These are phyloP conservation scores for Alternaria brassicae DNA, from an alignment of 2,329 filamentous ascomycete genomes.

Conservation along the genomic window DNA sequence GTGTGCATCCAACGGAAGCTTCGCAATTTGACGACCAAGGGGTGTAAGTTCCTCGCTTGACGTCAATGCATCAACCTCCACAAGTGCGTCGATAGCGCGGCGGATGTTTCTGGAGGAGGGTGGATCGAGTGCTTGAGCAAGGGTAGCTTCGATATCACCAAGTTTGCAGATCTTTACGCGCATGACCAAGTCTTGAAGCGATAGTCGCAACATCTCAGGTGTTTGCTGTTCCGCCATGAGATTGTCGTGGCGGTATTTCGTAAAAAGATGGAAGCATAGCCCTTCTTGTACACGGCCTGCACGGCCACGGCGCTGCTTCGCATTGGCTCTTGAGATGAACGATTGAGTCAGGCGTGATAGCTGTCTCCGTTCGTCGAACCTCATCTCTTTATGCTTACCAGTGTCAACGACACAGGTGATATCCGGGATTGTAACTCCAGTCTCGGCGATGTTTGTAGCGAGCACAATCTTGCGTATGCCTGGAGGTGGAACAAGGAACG, in stretches of 20 bases:
- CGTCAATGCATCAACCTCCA: conserved; percentile 91
- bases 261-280: conserved; percentile 95
- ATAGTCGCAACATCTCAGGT: conserved; percentile 93
- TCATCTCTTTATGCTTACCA: conserved; percentile 96
- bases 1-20: conserved; percentile 90
- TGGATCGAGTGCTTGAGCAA: conserved; percentile 86
- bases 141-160: conserved; percentile 88
- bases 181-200: conserved; percentile 92
- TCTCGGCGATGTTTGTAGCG: conserved; percentile 97
- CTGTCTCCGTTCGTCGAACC: conserved; percentile 92
- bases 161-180: conserved; percentile 97
- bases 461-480: conserved; percentile 92
- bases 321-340: conserved; percentile 94
- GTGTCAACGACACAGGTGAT: conserved; percentile 97
- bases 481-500: conserved; percentile 82
- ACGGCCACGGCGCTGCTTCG: conserved; percentile 91
- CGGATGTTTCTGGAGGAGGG: conserved; percentile 92
- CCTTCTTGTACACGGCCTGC: conserved; percentile 95
- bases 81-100: conserved; percentile 87
- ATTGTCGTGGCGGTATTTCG: conserved; percentile 84
- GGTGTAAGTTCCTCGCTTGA: conserved; percentile 82
- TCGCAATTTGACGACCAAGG: conserved; percentile 84
- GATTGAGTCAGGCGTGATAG: conserved; percentile 90
- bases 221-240: conserved; percentile 90
- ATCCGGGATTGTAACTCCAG: conserved; percentile 97